Conservation (phyloP, 371 early-diverging fungal species). For the Mucor velutinosus region DNA sequence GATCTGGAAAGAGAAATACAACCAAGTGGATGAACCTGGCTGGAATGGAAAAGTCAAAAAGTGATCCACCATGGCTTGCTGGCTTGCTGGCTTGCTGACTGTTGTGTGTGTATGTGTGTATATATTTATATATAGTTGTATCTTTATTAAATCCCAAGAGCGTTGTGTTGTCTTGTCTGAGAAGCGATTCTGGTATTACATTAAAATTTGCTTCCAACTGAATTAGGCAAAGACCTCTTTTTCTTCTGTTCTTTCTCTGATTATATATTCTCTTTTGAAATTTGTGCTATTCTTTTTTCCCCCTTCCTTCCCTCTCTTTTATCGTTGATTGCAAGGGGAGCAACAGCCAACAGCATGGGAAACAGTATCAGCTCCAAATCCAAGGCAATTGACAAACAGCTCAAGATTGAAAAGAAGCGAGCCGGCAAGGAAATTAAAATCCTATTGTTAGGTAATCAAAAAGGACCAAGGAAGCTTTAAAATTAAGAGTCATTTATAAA, state of each 20-base stretch:
- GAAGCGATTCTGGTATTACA: not conserved
- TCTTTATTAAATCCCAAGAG: not conserved
- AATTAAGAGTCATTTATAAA: not conserved
- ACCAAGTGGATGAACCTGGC: constrained; percentile 20
- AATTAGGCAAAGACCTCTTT: constrained; percentile 5
- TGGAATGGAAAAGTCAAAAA: constrained; percentile 16
- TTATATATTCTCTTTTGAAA: not conserved
- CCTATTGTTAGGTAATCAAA: constrained; percentile 80
- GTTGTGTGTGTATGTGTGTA: too few species aligned
- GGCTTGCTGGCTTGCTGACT: too few species aligned
- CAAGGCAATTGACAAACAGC: constrained; percentile 86
- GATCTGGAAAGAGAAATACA: constrained; percentile 91
- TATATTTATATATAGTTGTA: not conserved
- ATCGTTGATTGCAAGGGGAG: not conserved
- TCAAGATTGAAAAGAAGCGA: constrained; percentile 74
- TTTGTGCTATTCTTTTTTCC: not conserved
- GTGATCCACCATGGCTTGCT: not conserved
- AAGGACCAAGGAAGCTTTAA: not conserved
- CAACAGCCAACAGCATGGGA: constrained; percentile 49
- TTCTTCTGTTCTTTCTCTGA: not conserved
- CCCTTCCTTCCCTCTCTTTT: not conserved
- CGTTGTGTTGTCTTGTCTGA: not conserved
- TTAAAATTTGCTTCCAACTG: not conserved
- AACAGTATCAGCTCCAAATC: constrained; percentile 74
- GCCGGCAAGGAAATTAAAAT: constrained; percentile 92